Evolutionary conservation across 2,329 filamentous ascomycete species (phyloP).

Genomic region (Aspergillus pseudotamarii): DNA sequence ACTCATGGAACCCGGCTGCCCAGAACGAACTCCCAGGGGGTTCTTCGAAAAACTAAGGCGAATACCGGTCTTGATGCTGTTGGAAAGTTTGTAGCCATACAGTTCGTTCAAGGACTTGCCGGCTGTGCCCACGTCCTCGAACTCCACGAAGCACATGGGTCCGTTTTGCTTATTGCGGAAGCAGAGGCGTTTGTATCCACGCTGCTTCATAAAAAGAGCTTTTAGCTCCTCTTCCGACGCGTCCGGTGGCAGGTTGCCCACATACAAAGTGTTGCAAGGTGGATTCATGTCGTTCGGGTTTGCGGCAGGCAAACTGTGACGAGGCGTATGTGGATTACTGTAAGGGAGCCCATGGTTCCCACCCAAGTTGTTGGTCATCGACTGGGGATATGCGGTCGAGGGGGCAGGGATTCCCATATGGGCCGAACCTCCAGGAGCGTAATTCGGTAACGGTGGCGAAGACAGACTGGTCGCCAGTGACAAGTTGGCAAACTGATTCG

Average conservation of each 20-base stretch:
- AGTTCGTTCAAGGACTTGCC: conserved; percentile 89
- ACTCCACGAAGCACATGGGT: conserved; percentile 98
- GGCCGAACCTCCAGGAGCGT: conserved; percentile 52
- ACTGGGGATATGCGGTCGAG: conserved; percentile 61
- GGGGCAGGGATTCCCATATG: conserved; percentile 55
- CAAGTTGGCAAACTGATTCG: conserved; percentile 68
- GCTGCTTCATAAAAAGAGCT: conserved; percentile 86
- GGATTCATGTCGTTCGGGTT: conserved; percentile 97
- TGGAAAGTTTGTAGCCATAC: conserved; percentile 83
- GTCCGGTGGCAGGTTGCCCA: conserved; percentile 92
- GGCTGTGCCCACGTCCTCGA: conserved; percentile 88
- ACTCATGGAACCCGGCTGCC: conserved; percentile 62
- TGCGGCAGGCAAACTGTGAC: conserved; percentile 77
- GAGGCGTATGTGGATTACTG: conserved; percentile 59
- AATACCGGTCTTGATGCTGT: conserved; percentile 92
- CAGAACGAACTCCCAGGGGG: conserved; percentile 85
- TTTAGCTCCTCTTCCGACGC: conserved; percentile 96
- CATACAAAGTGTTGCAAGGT: conserved; percentile 96
- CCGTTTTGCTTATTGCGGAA: conserved; percentile 95
- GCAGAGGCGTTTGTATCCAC: conserved; percentile 92
- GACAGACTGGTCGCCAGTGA: conserved; percentile 70
- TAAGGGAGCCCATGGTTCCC: conserved; percentile 59
- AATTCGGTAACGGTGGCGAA: conserved; percentile 59
- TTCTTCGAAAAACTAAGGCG: conserved; percentile 97
- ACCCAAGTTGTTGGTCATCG: conserved; percentile 52